phyloP scores from a whole-genome alignment of 2,329 filamentous ascomycete species.

The Botrytis tulipae region DNA sequence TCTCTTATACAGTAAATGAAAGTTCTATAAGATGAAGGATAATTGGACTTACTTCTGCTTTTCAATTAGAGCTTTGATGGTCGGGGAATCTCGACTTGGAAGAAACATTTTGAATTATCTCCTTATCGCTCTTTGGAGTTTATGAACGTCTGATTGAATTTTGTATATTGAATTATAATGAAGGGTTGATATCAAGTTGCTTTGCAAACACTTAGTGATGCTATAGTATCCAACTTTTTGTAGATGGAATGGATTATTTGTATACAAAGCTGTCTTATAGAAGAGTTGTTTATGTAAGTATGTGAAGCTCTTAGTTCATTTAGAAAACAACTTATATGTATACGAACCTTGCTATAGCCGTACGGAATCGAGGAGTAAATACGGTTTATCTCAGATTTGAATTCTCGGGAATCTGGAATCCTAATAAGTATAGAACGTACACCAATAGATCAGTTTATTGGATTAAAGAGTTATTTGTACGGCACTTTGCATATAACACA shows the following conservation, averaged over 20 bases:
- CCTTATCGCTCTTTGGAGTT: too few relatives aligned
- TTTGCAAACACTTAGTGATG: not conserved
- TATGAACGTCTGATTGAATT: not conserved
- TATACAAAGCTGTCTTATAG: not conserved
- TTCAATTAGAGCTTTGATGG: not conserved
- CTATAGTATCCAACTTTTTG: not conserved
- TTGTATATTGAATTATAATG: not conserved
- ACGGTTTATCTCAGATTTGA: not conserved
- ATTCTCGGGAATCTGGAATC: not conserved
- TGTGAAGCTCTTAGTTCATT: too few relatives aligned
- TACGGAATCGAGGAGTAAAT: not conserved
- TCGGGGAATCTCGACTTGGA: not conserved
- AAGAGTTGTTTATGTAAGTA: not conserved
- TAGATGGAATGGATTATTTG: not conserved
- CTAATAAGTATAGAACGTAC: not conserved
- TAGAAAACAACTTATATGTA: too few relatives aligned
- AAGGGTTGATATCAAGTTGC: not conserved
- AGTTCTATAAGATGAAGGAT: too few relatives aligned
- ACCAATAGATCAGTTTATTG: not conserved
- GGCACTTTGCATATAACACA: rapidly evolving
- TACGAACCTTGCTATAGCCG: not conserved
- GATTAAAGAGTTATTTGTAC: too few relatives aligned
- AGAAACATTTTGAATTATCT: not conserved
- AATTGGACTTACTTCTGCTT: not conserved
- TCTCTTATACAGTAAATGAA: too few relatives aligned